Conservation (phyloP, 257 asterid species). For the Orobanche coerulescens region DNA sequence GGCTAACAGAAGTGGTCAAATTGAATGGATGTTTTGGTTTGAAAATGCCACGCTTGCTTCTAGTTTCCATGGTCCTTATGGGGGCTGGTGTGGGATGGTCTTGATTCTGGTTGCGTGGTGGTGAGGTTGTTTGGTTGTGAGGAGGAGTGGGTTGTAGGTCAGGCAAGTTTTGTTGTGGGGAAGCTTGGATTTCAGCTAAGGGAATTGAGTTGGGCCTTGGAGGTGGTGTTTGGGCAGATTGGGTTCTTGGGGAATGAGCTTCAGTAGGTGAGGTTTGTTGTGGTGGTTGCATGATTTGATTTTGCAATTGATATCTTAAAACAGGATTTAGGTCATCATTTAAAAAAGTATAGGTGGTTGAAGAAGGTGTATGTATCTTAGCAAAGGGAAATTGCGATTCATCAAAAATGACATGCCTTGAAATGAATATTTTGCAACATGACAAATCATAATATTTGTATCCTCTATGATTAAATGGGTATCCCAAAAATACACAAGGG, state of each 20-base stretch:
- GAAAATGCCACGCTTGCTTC: no score
- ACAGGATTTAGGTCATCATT: background rate
- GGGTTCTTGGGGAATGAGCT: background rate
- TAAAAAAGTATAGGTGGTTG: background rate
- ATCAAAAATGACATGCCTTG: background rate
- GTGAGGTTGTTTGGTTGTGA: no score
- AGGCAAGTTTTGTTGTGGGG: no score
- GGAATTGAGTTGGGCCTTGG: no score
- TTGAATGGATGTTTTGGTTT: no score
- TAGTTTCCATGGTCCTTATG: no score
- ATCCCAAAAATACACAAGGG: background rate
- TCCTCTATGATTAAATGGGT: background rate
- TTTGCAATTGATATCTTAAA: background rate
- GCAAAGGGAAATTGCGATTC: background rate
- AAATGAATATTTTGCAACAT: background rate
- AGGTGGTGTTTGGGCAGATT: no score
- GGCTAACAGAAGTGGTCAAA: no score
- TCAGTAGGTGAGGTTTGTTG: background rate
- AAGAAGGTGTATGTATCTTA: background rate
- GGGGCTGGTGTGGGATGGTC: no score
- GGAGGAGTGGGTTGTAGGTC: no score
- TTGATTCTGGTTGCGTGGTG: no score
- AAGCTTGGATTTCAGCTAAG: no score
- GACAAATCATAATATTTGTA: background rate
- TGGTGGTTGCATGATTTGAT: background rate